Conservation (phyloP, 352 stramenopile species). For the Phytophthora hybrid region DNA sequence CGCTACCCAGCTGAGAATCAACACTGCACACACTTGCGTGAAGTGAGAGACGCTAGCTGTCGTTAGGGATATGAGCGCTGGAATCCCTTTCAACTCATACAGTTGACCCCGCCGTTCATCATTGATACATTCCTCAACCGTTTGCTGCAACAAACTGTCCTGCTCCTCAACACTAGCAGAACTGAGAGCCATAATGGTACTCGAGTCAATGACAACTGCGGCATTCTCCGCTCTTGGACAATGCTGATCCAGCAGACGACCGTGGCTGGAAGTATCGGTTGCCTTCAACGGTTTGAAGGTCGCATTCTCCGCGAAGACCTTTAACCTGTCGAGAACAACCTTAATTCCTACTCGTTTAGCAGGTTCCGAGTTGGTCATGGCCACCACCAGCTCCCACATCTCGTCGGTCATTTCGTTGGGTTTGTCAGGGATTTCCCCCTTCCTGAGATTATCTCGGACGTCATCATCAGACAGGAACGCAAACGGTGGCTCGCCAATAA, state of each 20-base stretch:
- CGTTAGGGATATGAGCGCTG: background rate
- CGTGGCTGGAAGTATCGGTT: background rate
- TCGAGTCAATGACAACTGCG: no score
- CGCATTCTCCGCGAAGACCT: background rate
- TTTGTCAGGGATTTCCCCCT: conserved; percentile 18
- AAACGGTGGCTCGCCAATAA: conserved; percentile 30
- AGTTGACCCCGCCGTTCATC: background rate
- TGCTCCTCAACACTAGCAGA: background rate
- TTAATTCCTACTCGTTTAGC: conserved; percentile 7
- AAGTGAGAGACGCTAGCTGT: background rate
- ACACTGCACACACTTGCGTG: background rate
- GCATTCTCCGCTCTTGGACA: background rate
- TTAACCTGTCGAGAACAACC: background rate
- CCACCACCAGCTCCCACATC: conserved; percentile 23
- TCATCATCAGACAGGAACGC: conserved; percentile 19
- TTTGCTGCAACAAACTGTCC: background rate
- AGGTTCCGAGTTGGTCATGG: conserved; percentile 24
- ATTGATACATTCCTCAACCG: background rate
- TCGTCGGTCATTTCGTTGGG: conserved; percentile 22
- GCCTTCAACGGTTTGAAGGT: background rate
- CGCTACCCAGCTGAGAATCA: conserved; percentile 1
- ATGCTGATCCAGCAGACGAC: no score
- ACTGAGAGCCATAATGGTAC: background rate
- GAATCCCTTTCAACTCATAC: background rate
- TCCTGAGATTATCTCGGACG: conserved; percentile 13